Evolutionary conservation across 768 basidiomycete genomes (phyloP), one percentile per base, ranked within the genome.

Genomic region (Suillus luteus): DNA sequence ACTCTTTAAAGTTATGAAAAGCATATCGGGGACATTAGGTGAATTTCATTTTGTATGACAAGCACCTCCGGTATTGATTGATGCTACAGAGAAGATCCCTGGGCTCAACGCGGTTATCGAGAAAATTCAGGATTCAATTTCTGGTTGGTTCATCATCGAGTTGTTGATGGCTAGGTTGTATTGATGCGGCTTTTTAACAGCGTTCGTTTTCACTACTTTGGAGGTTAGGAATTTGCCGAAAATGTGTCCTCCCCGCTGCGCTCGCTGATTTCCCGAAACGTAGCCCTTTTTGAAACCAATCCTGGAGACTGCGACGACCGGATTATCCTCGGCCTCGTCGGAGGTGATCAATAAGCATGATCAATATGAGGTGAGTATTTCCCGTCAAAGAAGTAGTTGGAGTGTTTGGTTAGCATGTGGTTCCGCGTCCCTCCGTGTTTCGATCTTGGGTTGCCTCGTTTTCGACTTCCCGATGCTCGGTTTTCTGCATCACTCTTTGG

Each of bases 261-360:
- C 37, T 22, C 15, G 37, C 24, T 59, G 6, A 43, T 44, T 57
- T 24, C 46, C n/a, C 31, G 35, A 54, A 31, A 38, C 38, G n/a
- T 65, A 92, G 86, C 92, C 92, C 0, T 90, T 90, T 81, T 72
- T 96, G 66, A 93, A 89, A 74, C 93, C 93, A 0, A 75, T 95
- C 60, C 73, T 95, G 67, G 83, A 88, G 71, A 82, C 85, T 4
- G 90, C 93, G 0, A 94, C 89, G 0, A 66, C 73, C 11, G 86
- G 85, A 5, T 79, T 95, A 38, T 77, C 81, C 51, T 76, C 79
- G 43, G 89, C 88, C 7, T 90, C 91, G 0, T 85, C 85, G 22
- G 87, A 92, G 68, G 92, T 95, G 19, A 89, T 95, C 69, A 82
- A 92, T 75, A 89, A 78, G 17, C 82, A 87, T 61, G 93, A 95